Percentiles rank a stretch among this genome's conserved stretches.
phyloP scores from a whole-genome alignment of 768 basidiomycete genomes.

The Polyporus arcularius region DNA sequence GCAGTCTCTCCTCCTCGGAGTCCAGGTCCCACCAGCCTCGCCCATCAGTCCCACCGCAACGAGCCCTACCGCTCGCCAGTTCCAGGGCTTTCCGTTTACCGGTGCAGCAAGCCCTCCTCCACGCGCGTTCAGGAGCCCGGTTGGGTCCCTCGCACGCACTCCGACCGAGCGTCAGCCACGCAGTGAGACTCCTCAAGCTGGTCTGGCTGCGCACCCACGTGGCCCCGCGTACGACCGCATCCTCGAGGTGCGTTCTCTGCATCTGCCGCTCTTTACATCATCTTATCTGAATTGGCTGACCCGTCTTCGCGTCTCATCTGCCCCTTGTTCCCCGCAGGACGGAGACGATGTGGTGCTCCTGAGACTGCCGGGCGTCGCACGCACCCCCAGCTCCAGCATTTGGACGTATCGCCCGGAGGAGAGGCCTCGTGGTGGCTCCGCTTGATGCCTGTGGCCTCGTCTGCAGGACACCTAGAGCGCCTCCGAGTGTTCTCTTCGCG shows the following conservation, averaged over 20 bases:
- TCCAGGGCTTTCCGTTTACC: slow-evolving; percentile 3
- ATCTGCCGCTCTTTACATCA: slow-evolving; percentile 5
- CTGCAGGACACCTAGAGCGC: background rate
- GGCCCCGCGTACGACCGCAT: slow-evolving; percentile 15
- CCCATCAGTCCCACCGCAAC: background rate
- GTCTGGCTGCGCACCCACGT: slow-evolving; percentile 13
- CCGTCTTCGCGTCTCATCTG: background rate
- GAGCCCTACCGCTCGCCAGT: background rate
- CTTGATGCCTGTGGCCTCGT: background rate
- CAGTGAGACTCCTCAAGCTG: slow-evolving; percentile 8
- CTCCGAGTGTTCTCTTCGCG: background rate
- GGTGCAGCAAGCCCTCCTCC: background rate
- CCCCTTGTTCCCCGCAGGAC: slow-evolving; percentile 1
- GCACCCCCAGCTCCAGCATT: slow-evolving; percentile 10
- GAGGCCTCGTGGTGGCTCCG: slow-evolving; percentile 17
- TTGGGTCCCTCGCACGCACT: slow-evolving; percentile 13
- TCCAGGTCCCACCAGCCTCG: background rate
- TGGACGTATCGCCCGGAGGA: slow-evolving; percentile 21
- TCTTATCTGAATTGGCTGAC: slow-evolving; percentile 12
- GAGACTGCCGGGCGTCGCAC: background rate
- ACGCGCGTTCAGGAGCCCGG: slow-evolving; percentile 7
- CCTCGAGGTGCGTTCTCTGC: slow-evolving; percentile 16
- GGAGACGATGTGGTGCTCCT: slow-evolving; percentile 20
- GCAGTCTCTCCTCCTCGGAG: background rate
- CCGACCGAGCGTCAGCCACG: slow-evolving; percentile 9